phyloP scores from a whole-genome alignment of 1,284 basidiomycete species.

The Amylostereum chailletii region DNA sequence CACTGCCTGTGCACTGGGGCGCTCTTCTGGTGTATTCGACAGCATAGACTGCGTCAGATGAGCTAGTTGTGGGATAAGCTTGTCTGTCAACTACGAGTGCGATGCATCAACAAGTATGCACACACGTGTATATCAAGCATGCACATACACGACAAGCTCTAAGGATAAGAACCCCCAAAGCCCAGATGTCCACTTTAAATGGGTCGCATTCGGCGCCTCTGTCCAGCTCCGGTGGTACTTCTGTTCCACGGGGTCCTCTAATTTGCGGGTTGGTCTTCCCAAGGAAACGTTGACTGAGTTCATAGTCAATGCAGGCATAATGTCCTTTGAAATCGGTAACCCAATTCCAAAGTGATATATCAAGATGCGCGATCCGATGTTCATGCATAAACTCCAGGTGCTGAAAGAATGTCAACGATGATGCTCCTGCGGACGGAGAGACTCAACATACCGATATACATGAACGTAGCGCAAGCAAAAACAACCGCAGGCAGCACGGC shows the following conservation, averaged over 20 bases:
- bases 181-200: slow-evolving; percentile 67
- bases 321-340: slow-evolving; percentile 52
- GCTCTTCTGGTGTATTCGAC: slow-evolving; percentile 33
- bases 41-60: slow-evolving; percentile 50
- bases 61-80: slow-evolving; percentile 40
- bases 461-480: slow-evolving; percentile 51
- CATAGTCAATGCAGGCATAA: slow-evolving; percentile 68
- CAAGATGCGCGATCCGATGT: slow-evolving; percentile 56
- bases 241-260: slow-evolving; percentile 41
- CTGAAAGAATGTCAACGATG: slow-evolving; percentile 23
- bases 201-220: slow-evolving; percentile 41
- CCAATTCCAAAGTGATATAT: slow-evolving; percentile 61
- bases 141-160: slow-evolving; percentile 50
- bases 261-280: slow-evolving; percentile 28
- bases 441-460: slow-evolving; percentile 48
- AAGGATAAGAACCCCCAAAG: slow-evolving; percentile 52
- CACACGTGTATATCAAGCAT: background rate
- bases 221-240: slow-evolving; percentile 64
- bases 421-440: background rate
- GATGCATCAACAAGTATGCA: slow-evolving; percentile 4
- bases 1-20: slow-evolving; percentile 41
- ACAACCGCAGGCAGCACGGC: slow-evolving; percentile 42
- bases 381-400: slow-evolving; percentile 63
- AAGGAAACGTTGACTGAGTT: slow-evolving; percentile 49
- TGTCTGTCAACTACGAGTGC: slow-evolving; percentile 41